These are phyloP conservation scores for Arachnopeziza araneosa DNA, from an alignment of 2,329 filamentous ascomycete genomes.

Conservation along the genomic window DNA sequence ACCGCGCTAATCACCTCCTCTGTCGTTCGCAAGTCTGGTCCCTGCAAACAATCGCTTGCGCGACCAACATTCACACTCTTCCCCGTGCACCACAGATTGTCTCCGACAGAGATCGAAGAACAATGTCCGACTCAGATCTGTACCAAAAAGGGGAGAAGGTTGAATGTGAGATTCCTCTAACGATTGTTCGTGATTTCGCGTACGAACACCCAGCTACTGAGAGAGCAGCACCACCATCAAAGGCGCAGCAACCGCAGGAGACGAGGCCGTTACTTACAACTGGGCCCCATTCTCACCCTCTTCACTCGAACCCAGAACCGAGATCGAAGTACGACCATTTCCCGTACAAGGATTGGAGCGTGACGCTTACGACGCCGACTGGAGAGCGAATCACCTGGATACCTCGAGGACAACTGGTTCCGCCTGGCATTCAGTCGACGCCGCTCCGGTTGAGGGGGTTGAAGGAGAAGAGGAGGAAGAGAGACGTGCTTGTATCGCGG, in stretches of 20 bases:
- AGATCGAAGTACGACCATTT: background rate
- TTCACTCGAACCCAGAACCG: background rate
- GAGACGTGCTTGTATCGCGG: background rate
- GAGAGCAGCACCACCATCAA: background rate
- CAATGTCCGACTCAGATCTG: no score
- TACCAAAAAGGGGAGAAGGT: background rate
- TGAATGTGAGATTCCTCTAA: background rate
- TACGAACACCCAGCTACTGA: background rate
- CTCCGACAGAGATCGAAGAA: no score
- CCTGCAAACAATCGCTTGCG: no score
- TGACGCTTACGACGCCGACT: background rate
- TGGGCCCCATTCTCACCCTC: background rate
- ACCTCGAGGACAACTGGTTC: background rate
- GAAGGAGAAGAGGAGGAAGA: background rate
- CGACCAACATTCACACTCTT: no score
- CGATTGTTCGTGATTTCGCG: background rate
- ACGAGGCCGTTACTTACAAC: background rate
- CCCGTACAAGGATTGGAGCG: background rate
- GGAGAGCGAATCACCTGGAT: background rate
- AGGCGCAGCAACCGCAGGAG: background rate
- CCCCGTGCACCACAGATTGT: no score
- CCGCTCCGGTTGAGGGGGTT: background rate
- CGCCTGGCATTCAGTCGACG: background rate
- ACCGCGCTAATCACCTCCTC: no score
- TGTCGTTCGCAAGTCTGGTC: no score